Evolutionary conservation across 805 yeast genomes (phyloP), one percentile per base, ranked within the genome.

Genomic region (Suhomyces tanzawaensis): DNA sequence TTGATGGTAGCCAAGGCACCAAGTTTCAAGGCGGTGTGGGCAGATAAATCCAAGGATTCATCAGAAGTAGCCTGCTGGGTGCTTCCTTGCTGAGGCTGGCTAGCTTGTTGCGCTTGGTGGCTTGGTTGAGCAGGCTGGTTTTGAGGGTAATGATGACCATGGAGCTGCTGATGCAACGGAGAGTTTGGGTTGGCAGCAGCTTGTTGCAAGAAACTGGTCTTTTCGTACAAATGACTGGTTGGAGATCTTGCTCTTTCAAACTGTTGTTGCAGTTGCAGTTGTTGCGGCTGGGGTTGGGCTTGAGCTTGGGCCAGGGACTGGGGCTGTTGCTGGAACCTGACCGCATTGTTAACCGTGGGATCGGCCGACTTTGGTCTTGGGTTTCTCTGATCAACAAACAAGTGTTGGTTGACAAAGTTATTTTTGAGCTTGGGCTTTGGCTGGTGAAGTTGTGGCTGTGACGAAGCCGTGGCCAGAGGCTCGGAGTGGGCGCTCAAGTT

Each of bases 1-100:
- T 77, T 77, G 44, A 80, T 81, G 3, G 87, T 81, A 18, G 81
- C 75, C 39, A 81, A 66, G 0, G 87, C 87, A 4, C 84, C 83
- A 46, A 81, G 61, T 52, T 81, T 81, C 58, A 76, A 60, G n/a
- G 77, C 74, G 12, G 64, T 58, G 40, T 62, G 64, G n/a, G 64
- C 53, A 29, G 58, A 52, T 25, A 58, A 27, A 31, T 58, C 64
- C 40, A 46, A 35, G 9, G 53, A 41, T 7, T 53, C 57, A 28
- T 60, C 62, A 6, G 55, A 47, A n/a, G 4, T 16, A 13, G 16
- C 29, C 16, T 26, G 8, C 3, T 14, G 9, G 6, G 15, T 17
- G 3, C 12, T 12, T n/a, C 38, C 25, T 39, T 45, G 35, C 30
- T 35, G 29, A 34, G 28, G 32, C 36, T 28, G 36, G 29, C 37